These are phyloP conservation scores for Glycine soja DNA, from an alignment of 306 rosid genomes.

Conservation along the genomic window DNA sequence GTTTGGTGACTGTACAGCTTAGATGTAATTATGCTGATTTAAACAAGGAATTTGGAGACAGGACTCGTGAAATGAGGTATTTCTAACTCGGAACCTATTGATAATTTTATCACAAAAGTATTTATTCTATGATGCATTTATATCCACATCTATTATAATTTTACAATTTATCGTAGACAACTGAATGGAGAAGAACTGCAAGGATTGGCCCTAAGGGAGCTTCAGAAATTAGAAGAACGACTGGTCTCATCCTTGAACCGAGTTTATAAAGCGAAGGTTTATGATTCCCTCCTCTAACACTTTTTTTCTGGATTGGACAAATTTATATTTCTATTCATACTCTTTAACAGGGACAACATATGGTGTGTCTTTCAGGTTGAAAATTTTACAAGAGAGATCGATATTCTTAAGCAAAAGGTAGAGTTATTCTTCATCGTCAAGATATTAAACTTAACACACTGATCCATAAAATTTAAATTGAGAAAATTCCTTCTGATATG, in stretches of 20 bases:
- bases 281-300: neutral
- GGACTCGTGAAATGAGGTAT: slow-evolving; percentile 8
- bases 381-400: neutral
- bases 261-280: neutral
- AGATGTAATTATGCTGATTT: neutral
- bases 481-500: neutral
- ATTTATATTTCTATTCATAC: neutral
- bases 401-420: neutral
- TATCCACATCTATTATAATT: neutral
- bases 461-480: neutral
- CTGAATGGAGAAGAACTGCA: slow-evolving; percentile 21
- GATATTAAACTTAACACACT: neutral
- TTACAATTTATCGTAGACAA: neutral
- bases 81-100: neutral
- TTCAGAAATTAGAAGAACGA: slow-evolving; percentile 14
- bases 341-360: neutral
- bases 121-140: neutral
- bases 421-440: neutral
- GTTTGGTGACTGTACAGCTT: neutral
- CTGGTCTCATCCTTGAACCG: neutral
- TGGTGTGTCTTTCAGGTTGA: neutral
- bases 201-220: slow-evolving; percentile 9
- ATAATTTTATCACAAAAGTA: neutral
- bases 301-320: neutral
- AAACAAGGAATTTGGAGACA: neutral